A percentile compares a stretch with the other conserved stretches of the same genome.
Conservation (phyloP, 805 yeast genomes). For the Tanozyma kutaoensis region DNA sequence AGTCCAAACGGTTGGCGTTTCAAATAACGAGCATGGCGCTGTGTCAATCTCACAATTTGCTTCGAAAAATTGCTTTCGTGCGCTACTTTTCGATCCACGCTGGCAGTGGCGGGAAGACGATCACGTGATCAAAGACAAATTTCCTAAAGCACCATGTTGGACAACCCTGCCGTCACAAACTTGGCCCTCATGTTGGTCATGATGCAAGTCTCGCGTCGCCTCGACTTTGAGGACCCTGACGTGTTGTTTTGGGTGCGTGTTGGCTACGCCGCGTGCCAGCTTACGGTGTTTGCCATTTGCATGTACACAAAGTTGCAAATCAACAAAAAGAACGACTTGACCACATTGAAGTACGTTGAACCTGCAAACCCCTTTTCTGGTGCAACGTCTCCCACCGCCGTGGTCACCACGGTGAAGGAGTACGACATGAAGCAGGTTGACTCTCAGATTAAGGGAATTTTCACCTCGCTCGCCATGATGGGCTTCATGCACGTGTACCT, state of each 20-base stretch:
- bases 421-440: constrained; percentile 86
- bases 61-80: no score
- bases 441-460: constrained; percentile 65
- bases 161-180: constrained; percentile 83
- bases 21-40: no score
- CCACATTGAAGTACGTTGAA: constrained; percentile 83
- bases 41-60: no score
- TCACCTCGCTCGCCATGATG: constrained; percentile 92
- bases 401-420: constrained; percentile 86
- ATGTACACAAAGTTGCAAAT: constrained; percentile 49
- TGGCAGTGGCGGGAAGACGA: no score
- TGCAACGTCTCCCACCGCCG: constrained; percentile 56
- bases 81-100: no score
- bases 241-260: constrained; percentile 63
- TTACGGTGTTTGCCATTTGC: constrained; percentile 53
- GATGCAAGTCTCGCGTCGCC: constrained; percentile 87
- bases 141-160: no score
- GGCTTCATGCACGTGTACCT: constrained; percentile 95
- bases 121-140: no score
- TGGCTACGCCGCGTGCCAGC: constrained; percentile 55
- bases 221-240: constrained; percentile 79
- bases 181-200: constrained; percentile 83
- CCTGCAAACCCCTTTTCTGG: constrained; percentile 75
- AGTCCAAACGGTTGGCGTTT: no score
- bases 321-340: constrained; percentile 69